A percentile compares a stretch with the other conserved stretches of the same genome.
phyloP scores from a whole-genome alignment of 2,329 filamentous ascomycete genomes.

The Macrophomina phaseolina region DNA sequence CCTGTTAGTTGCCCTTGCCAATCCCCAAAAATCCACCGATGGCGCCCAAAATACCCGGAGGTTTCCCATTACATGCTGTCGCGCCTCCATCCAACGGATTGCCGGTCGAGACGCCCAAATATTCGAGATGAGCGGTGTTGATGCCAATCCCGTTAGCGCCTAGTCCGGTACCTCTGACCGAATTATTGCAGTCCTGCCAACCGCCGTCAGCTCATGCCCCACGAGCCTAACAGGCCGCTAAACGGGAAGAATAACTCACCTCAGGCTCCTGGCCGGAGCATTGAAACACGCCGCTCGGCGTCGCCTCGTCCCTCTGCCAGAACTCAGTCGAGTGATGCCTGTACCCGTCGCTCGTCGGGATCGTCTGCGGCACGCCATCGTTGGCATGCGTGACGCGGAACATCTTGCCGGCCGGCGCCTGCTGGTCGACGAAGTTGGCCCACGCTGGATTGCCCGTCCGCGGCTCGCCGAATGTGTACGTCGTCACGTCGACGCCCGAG shows the following conservation, averaged over 20 bases:
- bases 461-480: constrained; percentile 22
- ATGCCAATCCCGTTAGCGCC: constrained; percentile 5
- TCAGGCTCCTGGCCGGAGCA: constrained; percentile 8
- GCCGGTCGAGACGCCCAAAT: constrained; percentile 4
- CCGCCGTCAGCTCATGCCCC: not conserved
- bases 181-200: constrained; percentile 16
- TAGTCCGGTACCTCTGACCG: constrained; percentile 5
- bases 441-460: constrained; percentile 25
- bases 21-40: constrained; percentile 2
- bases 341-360: constrained; percentile 13
- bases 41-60: not conserved
- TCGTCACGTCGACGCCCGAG: constrained; percentile 5
- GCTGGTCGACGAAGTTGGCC: constrained; percentile 16
- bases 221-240: not conserved
- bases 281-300: not conserved
- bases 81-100: constrained; percentile 10
- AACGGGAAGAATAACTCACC: not conserved
- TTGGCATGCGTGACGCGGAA: constrained; percentile 28
- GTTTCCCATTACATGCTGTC: not conserved
- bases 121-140: constrained; percentile 18
- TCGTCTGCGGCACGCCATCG: constrained; percentile 26
- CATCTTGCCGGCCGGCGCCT: constrained; percentile 1
- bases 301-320: constrained; percentile 20
- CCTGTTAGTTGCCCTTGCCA: not conserved
- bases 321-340: constrained; percentile 24